Percentiles rank a stretch among this genome's conserved stretches.
Conservation (phyloP, 106 monocot genomes). For the Phalaenopsis aphrodite region DNA sequence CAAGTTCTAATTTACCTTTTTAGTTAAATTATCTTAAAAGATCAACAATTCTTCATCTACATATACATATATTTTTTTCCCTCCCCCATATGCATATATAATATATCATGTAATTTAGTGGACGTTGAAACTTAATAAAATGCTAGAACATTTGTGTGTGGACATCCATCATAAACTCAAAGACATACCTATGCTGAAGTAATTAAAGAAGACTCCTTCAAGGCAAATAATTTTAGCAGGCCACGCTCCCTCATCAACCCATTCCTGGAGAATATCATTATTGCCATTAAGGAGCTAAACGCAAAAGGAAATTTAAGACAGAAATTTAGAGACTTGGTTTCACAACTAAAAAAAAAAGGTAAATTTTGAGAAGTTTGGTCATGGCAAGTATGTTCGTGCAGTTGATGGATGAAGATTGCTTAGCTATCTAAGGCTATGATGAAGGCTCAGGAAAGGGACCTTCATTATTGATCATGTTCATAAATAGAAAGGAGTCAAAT, state of each 20-base stretch:
- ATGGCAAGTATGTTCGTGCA: too few relatives aligned
- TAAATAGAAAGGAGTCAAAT: too few relatives aligned
- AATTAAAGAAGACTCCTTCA: conserved; percentile 75
- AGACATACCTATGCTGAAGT: conserved; percentile 61
- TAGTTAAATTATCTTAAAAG: neutral
- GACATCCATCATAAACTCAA: neutral
- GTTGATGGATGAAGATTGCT: too few relatives aligned
- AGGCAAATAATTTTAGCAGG: conserved; percentile 45
- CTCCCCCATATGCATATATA: too few relatives aligned
- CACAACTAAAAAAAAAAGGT: neutral
- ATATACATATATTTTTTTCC: too few relatives aligned
- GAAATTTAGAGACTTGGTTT: neutral
- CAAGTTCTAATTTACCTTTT: neutral
- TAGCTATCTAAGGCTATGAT: too few relatives aligned
- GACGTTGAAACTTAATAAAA: neutral
- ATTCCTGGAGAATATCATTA: conserved; percentile 24
- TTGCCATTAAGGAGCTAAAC: neutral
- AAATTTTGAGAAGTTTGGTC: neutral
- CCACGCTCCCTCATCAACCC: conserved; percentile 24
- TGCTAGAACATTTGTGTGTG: neutral
- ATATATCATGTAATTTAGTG: neutral
- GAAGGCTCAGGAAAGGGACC: too few relatives aligned
- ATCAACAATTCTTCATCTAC: neutral
- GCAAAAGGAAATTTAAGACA: neutral
- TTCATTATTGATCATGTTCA: too few relatives aligned